Conservation (phyloP, 352 stramenopile species). For the Phytophthora ohioensis region DNA sequence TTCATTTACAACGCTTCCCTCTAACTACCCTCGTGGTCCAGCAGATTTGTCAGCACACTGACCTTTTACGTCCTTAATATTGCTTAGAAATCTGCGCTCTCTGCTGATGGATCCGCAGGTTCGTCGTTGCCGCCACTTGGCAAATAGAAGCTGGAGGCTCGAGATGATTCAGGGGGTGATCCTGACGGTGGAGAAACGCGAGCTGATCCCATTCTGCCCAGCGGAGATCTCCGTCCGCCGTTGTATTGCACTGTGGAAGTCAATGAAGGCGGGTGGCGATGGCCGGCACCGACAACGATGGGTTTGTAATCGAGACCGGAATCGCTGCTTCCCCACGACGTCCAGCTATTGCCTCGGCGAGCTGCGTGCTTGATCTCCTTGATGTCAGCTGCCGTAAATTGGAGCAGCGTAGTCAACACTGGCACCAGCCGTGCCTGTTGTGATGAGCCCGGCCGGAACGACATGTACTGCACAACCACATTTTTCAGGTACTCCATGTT, state of each 20-base stretch:
- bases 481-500: slow-evolving; percentile 94
- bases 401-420: slow-evolving; percentile 86
- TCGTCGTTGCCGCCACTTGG: slow-evolving; percentile 46
- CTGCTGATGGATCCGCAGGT: slow-evolving; percentile 45
- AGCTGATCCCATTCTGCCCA: slow-evolving; percentile 27
- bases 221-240: slow-evolving; percentile 20
- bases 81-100: slow-evolving; percentile 78
- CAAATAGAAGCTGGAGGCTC: slow-evolving; percentile 69
- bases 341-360: slow-evolving; percentile 74
- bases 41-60: background rate
- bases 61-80: slow-evolving; percentile 8
- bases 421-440: slow-evolving; percentile 81
- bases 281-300: slow-evolving; percentile 49
- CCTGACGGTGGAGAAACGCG: slow-evolving; percentile 28
- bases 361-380: slow-evolving; percentile 79
- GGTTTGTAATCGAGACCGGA: slow-evolving; percentile 65
- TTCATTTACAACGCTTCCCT: slow-evolving; percentile 39
- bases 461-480: slow-evolving; percentile 92
- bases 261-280: slow-evolving; percentile 39
- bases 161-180: slow-evolving; percentile 30
- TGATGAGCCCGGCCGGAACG: slow-evolving; percentile 82
- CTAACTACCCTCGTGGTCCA: slow-evolving; percentile 16
- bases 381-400: slow-evolving; percentile 82
- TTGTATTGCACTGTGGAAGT: slow-evolving; percentile 17
- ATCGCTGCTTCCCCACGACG: slow-evolving; percentile 63